Base-by-base conservation (phyloP, 2,329 filamentous ascomycete species). In the Nannizziopsis arthrosporioides region DNA sequence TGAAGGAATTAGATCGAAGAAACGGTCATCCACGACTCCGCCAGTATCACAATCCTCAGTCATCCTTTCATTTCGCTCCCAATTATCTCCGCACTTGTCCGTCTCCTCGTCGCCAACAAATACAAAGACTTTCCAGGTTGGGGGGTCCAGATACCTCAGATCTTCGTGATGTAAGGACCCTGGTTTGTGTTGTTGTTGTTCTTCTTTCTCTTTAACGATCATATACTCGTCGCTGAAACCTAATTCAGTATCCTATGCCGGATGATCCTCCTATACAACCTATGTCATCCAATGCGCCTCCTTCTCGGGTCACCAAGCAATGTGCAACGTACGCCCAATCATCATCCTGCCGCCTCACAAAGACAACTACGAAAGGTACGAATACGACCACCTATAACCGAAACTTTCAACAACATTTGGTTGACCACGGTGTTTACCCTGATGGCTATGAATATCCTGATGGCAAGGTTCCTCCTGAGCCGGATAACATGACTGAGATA, bases 401-500 rank as follows among this genome's bases (percentile, higher is more conserved):
- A 41, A 53, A 57, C 48, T 69, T 69, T 56, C 56, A 67, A 44
- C 60, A 64, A 47, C 57, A 66, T 42, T 53, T 70, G 31, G 60
- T 63, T 47, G 62, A 71, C 47, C 39, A 61, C 51, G 48, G 48
- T 9, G 52, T 69, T 31, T 62, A 65, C 44, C 53, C 61, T 30
- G 27, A 49, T 35, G 56, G 46, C 15, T 59, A 59, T 34, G 51
- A 50, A 38, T 58, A 56, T 48, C 56, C 50, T 5, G 48, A 59
- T 56, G 58, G 57, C 14, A 38, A 50, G 36, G 42, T 49, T 31
- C 52, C 60, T 11, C 19, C 57, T 42, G 53, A 56, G 49, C 63
- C 61, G 49, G 46, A 50, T n/a, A 65, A 68, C 47, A 60, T 56
- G 57, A 47, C 57, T 6, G 59, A 65, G n/a, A 50, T 65, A 12